phyloP scores from a whole-genome alignment of 2,329 filamentous ascomycete genomes.

The Neonectria neomacrospora region DNA sequence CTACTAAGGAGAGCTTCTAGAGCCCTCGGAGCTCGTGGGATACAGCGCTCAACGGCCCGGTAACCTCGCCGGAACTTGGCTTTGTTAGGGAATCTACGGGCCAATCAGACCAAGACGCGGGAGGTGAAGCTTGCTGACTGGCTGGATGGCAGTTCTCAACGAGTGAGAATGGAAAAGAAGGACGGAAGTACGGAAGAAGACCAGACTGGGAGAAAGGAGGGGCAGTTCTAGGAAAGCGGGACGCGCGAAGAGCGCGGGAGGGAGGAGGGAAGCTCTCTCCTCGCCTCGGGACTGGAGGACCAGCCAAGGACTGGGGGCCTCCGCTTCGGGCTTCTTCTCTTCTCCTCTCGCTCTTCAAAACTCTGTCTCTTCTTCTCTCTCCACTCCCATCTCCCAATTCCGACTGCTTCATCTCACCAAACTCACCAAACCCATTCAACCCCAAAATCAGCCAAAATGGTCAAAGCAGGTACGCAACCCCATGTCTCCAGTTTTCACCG shows the following conservation, averaged over 20 bases:
- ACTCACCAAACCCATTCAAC: constrained; percentile 26
- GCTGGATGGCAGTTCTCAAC: constrained; percentile 8
- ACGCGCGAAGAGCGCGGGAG: constrained; percentile 7
- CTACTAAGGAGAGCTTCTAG: constrained; percentile 15
- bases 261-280: constrained; percentile 8
- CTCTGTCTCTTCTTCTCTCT: constrained; percentile 40
- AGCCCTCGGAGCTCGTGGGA: neutral
- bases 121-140: constrained; percentile 4
- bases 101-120: neutral
- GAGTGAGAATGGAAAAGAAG: constrained; percentile 5
- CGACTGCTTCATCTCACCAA: constrained; percentile 32
- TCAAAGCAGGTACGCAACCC: constrained; percentile 86
- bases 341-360: constrained; percentile 37
- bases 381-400: constrained; percentile 37
- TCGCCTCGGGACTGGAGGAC: constrained; percentile 32
- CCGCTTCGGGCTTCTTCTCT: constrained; percentile 28
- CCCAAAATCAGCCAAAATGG: constrained; percentile 80
- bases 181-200: constrained; percentile 4
- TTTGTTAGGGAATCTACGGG: neutral
- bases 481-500: constrained; percentile 15
- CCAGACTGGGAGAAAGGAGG: constrained; percentile 16
- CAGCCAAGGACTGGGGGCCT: constrained; percentile 36
- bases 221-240: neutral
- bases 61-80: neutral
- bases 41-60: constrained; percentile 12